phyloP scores from a whole-genome alignment of 2,329 filamentous ascomycete species.

The Daldinia eschscholtzii region DNA sequence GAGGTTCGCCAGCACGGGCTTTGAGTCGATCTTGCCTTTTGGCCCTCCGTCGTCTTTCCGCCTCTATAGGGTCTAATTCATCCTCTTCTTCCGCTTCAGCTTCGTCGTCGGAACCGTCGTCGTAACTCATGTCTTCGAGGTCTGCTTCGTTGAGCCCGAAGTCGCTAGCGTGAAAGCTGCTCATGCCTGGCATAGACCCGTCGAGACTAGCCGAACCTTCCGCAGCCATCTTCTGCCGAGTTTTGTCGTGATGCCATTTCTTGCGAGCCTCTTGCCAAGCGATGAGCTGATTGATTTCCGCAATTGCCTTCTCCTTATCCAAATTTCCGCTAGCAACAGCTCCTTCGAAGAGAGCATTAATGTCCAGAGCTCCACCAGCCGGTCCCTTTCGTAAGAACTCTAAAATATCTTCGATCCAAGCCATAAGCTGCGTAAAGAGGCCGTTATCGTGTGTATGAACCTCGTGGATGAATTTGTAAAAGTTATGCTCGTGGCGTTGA shows the following conservation, averaged over 20 bases:
- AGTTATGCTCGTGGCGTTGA: slow-evolving; percentile 92
- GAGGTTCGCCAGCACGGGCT: slow-evolving; percentile 83
- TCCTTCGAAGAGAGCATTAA: slow-evolving; percentile 92
- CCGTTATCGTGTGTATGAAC: slow-evolving; percentile 97
- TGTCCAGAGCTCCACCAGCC: slow-evolving; percentile 86
- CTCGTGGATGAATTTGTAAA: slow-evolving; percentile 99
- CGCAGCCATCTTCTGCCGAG: slow-evolving; percentile 97
- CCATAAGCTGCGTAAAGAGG: slow-evolving; percentile 95
- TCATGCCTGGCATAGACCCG: slow-evolving; percentile 64
- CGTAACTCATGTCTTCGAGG: slow-evolving; percentile 85
- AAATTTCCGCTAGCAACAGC: slow-evolving; percentile 76
- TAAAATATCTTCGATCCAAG: slow-evolving; percentile 95
- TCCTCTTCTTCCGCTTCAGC: slow-evolving; percentile 79
- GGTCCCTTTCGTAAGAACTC: slow-evolving; percentile 92
- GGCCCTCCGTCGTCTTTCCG: slow-evolving; percentile 82
- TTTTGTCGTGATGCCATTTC: slow-evolving; percentile 99
- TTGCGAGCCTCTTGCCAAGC: slow-evolving; percentile 95
- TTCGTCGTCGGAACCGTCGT: slow-evolving; percentile 76
- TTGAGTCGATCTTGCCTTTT: slow-evolving; percentile 85
- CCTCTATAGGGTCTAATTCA: slow-evolving; percentile 86
- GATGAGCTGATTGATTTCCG: slow-evolving; percentile 87
- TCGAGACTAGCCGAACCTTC: slow-evolving; percentile 70
- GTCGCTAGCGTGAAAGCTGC: slow-evolving; percentile 80
- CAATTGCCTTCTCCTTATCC: slow-evolving; percentile 77
- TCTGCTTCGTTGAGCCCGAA: slow-evolving; percentile 92